Evolutionary conservation across 192 early-diverging fungal genomes (phyloP).

Genomic region (Gaertneriomyces semiglobifer): DNA sequence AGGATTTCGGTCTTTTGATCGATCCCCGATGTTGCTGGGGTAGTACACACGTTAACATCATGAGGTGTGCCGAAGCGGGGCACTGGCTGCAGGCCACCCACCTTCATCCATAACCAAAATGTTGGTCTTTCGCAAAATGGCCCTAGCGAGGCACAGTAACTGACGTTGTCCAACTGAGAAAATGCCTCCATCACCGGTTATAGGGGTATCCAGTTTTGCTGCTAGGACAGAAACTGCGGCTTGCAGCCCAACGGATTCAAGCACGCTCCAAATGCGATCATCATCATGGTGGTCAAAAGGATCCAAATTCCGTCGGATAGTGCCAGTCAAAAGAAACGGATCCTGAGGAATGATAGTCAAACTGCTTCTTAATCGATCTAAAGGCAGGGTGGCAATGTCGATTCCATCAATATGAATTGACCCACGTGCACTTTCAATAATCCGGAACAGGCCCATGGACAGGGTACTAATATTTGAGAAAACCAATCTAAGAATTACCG

Average conservation of each 20-base stretch:
- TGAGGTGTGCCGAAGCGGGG: too few species aligned
- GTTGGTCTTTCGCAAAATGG: conserved; percentile 47
- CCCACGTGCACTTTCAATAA: conserved; percentile 39
- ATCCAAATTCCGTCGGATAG: conserved; percentile 81
- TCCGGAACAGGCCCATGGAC: conserved; percentile 61
- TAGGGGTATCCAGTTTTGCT: background rate
- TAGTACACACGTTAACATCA: too few species aligned
- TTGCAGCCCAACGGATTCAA: conserved; percentile 21
- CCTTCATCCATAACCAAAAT: conserved; percentile 66
- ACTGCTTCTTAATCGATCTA: conserved; percentile 59
- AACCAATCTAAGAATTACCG: too few species aligned
- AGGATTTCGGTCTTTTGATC: background rate
- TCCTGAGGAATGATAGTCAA: conserved; percentile 86
- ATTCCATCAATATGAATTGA: conserved; percentile 63
- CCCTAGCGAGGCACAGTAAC: conserved; percentile 60
- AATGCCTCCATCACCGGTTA: conserved; percentile 53
- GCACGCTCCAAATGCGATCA: conserved; percentile 41
- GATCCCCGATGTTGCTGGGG: conserved; percentile 24
- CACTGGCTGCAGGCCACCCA: too few species aligned
- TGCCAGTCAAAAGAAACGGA: conserved; percentile 59
- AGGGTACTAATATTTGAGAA: conserved; percentile 37
- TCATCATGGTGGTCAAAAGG: conserved; percentile 53
- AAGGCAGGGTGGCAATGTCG: conserved; percentile 40
- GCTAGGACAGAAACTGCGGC: background rate
- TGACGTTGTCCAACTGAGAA: conserved; percentile 56